Evolutionary conservation across 352 stramenopile species (phyloP).

Genomic region (Phytophthora aleatoria): DNA sequence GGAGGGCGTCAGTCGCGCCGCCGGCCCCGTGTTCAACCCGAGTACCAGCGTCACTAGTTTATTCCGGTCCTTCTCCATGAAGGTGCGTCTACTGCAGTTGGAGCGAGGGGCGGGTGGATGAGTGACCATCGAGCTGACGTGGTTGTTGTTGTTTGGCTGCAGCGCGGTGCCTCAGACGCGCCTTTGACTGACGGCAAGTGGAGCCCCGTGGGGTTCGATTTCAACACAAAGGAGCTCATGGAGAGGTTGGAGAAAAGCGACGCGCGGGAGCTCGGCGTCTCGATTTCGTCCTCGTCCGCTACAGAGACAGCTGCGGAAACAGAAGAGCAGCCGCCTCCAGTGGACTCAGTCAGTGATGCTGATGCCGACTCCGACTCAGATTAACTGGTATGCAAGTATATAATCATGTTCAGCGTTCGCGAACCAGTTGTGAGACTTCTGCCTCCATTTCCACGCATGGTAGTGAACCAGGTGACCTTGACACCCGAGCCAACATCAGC

Average conservation of each 20-base stretch:
- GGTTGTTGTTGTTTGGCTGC: conserved; percentile 1
- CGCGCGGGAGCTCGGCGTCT: conserved; percentile 64
- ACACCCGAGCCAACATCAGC: no score
- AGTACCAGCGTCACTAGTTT: conserved; percentile 63
- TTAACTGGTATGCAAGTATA: conserved; percentile 11
- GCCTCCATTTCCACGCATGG: neutral
- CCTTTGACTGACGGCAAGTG: conserved; percentile 45
- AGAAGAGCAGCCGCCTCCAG: neutral
- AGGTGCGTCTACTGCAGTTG: conserved; percentile 37
- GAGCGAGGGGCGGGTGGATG: neutral
- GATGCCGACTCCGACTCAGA: conserved; percentile 5
- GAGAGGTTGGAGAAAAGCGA: conserved; percentile 58
- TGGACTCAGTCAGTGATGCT: neutral
- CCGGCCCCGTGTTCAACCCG: conserved; percentile 65
- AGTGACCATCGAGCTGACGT: conserved; percentile 1
- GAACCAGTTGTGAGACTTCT: no score
- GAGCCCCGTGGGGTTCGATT: conserved; percentile 65
- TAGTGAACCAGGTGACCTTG: no score
- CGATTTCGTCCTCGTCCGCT: conserved; percentile 41
- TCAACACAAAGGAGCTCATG: conserved; percentile 57
- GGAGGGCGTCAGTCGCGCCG: conserved; percentile 55
- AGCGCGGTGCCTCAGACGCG: conserved; percentile 42
- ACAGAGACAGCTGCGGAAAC: neutral
- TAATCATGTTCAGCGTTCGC: neutral
- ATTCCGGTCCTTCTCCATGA: conserved; percentile 65